Evolutionary conservation across 345 rosid species (phyloP), one percentile per base, ranked within the genome.

Genomic region (Schrenkiella parvula): DNA sequence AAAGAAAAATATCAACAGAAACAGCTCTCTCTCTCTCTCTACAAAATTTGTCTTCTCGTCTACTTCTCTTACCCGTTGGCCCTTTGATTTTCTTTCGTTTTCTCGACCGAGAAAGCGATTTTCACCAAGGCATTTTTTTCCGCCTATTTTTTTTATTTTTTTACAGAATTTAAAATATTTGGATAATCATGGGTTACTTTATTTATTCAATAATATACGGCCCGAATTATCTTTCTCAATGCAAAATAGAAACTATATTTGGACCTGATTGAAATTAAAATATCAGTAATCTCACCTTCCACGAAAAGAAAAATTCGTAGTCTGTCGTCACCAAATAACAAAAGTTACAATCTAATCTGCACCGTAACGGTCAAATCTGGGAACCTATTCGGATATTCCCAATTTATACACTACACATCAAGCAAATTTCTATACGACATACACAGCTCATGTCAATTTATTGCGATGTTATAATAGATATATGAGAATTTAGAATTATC

Each of bases 51-150:
- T 51, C 56, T 35, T 68, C 69, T 75, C 74, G 69, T 61, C 48
- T 61, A 68, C 74, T 74, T 13, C 72, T 38, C 73, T 74, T 58
- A 59, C 75, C 43, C 15, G 60, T 71, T 71, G 66, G 38, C 41
- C n/a, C 73, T 68, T 50, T 57, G 48, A 44, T 62, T 60, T 59
- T 62, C 51, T 21, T 34, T 57, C 18, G 64, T 58, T 35, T 50
- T 53, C 29, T 39, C 69, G 32, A 66, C 61, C 13, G 78, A 41
- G 73, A 41, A 50, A 74, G 78, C 54, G 61, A 66, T 58, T 74
- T 74, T 66, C 51, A 58, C 73, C 29, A 41, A 37, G 23, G 6
- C 62, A 10, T 19, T 66, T 65, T n/a, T 73, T 64, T 73, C 71
- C 71, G 71, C 71, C 71, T 25, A 55, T 55, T 65, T 73, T 53